Evolutionary conservation across 2,329 filamentous ascomycete genomes (phyloP), one percentile per base, ranked within the genome.

Genomic region (Colletotrichum noveboracense): DNA sequence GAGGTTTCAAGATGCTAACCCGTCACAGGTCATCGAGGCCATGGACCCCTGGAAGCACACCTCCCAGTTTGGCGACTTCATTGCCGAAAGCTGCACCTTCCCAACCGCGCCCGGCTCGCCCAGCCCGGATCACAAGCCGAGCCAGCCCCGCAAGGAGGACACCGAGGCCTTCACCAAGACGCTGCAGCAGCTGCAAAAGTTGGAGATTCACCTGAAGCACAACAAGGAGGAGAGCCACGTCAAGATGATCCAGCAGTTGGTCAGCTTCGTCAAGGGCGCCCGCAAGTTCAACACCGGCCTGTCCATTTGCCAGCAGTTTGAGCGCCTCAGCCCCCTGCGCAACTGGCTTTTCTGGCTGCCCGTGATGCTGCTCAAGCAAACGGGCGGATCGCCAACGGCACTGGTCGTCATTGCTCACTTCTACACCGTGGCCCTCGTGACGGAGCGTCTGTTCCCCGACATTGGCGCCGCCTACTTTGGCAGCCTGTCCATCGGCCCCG

Each of bases 291-390:
- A 92, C 81, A 92, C 93, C 6, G 89, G 90, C 14, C 89, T 94
- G 78, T 92, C 93, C 28, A 92, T 96, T 28, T 93, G 95, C 77
- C 93, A 97, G 82, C 95, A 98, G 81, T 98, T 98, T 82, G 94
- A 96, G 81, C 94, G 96, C 78, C 91, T 98, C 13, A 96, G 97
- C 78, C 93, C 95, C 12, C 90, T 99, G 75, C 91, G 96, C 71
- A 94, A 95, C 79, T 98, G 96, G 96, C 91, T 98, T 18, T 98
- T 98, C 86, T 98, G 96, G 96, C 92, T 98, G 71, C 97, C 97
- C 1, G 93, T 98, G 38, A 92, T 93, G 78, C 94, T 96, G 80
- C 89, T 98, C 30, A 94, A 96, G 82, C 92, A 93, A 78, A 94
- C 93, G 62, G 92, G 93, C 66, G 91, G 92, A 43, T 95, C 96